Conservation (phyloP, 139 green algal species). For the Chlamydomonas sp. region DNA sequence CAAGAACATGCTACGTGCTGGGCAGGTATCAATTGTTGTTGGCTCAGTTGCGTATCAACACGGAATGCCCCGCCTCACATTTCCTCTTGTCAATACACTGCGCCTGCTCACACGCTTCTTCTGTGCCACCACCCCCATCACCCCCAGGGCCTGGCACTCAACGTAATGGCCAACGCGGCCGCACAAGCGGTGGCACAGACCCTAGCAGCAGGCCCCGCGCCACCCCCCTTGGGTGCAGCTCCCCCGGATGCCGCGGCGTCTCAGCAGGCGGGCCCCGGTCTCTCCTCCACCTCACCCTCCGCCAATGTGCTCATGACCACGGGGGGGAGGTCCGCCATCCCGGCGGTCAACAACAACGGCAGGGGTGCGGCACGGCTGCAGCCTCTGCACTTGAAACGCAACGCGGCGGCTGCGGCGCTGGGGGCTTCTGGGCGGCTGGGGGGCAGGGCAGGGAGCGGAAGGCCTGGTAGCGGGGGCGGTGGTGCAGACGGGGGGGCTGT, state of each 20-base stretch:
- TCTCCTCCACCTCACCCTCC: not conserved
- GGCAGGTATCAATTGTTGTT: no score
- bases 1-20: no score
- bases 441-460: not conserved
- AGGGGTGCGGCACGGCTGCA: not conserved
- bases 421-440: not conserved
- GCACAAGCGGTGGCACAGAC: not conserved
- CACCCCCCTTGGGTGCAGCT: no score
- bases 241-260: not conserved
- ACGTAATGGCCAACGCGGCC: not conserved
- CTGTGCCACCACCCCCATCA: not conserved
- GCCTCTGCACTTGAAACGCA: slow-evolving; percentile 2
- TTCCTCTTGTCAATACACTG: no score
- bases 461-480: not conserved
- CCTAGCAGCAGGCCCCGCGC: not conserved
- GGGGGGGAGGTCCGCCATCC: not conserved
- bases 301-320: slow-evolving; percentile 18
- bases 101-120: no score
- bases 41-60: no score
- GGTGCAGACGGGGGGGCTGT: not conserved
- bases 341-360: not conserved
- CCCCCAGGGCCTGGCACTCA: slow-evolving; percentile 18
- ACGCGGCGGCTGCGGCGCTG: not conserved
- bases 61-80: no score
- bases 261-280: not conserved